These are phyloP conservation scores for Cornus suecica DNA, from an alignment of 148 eudicot genomes.

Conservation along the genomic window DNA sequence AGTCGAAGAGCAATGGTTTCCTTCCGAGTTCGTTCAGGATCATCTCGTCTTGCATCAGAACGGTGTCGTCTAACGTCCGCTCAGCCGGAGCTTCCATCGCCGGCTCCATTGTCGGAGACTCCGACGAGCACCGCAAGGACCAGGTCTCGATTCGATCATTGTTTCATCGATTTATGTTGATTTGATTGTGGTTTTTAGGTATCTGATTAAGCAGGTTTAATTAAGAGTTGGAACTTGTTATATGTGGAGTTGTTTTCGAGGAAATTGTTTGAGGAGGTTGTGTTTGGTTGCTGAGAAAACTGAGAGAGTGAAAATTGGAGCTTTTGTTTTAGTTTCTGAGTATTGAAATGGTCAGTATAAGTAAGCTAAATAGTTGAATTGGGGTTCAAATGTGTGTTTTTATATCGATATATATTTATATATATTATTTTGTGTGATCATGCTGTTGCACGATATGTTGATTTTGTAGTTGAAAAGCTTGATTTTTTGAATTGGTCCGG, in stretches of 20 bases:
- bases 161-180: not conserved
- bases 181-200: not conserved
- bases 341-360: no score
- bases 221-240: no score
- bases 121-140: constrained; percentile 65
- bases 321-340: no score
- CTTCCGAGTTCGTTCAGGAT: constrained; percentile 70
- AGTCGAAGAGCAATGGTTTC: constrained; percentile 42
- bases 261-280: no score
- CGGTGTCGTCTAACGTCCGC: constrained; percentile 90
- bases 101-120: constrained; percentile 56
- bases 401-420: no score
- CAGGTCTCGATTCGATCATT: constrained; percentile 49
- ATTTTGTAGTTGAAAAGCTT: not conserved
- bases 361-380: no score
- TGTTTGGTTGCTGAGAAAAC: no score
- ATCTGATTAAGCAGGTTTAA: not conserved
- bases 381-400: no score
- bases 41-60: constrained; percentile 81
- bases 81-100: constrained; percentile 88
- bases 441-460: not conserved
- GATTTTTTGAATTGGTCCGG: not conserved
- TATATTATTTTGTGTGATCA: no score
- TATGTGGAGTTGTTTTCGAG: no score
- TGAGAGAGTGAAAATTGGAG: no score